These are phyloP conservation scores for Diaporthe caulivora DNA, from an alignment of 2,329 filamentous ascomycete species.

Conservation along the genomic window DNA sequence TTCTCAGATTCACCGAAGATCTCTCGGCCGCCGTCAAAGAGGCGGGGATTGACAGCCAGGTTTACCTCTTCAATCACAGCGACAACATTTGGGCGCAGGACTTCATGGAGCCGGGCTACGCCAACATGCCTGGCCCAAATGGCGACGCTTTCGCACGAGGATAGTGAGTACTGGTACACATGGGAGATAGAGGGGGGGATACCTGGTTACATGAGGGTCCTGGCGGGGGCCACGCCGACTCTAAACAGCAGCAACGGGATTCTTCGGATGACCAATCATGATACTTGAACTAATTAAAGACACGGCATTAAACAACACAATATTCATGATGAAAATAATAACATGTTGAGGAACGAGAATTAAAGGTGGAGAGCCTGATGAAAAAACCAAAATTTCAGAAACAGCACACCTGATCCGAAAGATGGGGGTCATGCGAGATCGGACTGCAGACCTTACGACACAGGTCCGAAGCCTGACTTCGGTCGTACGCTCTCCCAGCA, in stretches of 20 bases:
- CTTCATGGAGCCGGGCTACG: not conserved
- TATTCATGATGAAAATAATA: too few relatives aligned
- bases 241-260: constrained; percentile 1
- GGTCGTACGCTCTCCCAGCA: too few relatives aligned
- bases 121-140: not conserved
- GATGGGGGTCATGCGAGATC: too few relatives aligned
- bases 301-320: too few relatives aligned
- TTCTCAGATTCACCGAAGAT: not conserved
- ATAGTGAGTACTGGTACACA: constrained; percentile 1
- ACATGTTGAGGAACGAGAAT: too few relatives aligned
- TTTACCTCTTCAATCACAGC: not conserved
- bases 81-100: not conserved
- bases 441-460: too few relatives aligned
- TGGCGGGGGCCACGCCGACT: not conserved
- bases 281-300: too few relatives aligned
- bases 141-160: not conserved
- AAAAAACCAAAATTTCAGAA: too few relatives aligned
- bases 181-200: constrained; percentile 1
- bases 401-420: too few relatives aligned
- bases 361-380: too few relatives aligned
- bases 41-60: not conserved
- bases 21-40: not conserved
- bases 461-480: too few relatives aligned
- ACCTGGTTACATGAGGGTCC: not conserved
- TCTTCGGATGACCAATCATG: not conserved